Percentiles rank a stretch among this genome's conserved stretches.
Conservation (phyloP, 139 green algal genomes). For the Desmodesmus armatus region DNA sequence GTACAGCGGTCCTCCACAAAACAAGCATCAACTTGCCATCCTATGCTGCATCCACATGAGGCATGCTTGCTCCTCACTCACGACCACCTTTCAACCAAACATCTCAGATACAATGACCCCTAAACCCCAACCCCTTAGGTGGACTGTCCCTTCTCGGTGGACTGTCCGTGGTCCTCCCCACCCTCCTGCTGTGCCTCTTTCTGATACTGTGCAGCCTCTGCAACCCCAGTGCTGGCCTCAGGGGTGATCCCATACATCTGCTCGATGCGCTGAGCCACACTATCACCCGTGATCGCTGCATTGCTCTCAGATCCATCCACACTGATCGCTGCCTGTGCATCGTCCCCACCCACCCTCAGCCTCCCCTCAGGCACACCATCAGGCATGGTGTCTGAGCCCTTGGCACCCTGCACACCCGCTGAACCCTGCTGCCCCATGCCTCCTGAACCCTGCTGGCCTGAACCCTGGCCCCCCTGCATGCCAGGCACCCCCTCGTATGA, state of each 20-base stretch:
- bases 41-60: too few species aligned
- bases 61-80: neutral
- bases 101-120: too few species aligned
- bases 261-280: neutral
- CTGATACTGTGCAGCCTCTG: neutral
- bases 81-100: neutral
- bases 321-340: neutral
- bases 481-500: neutral
- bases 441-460: conserved; percentile 5
- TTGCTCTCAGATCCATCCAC: neutral
- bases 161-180: neutral
- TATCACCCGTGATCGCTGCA: neutral
- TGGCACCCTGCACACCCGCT: neutral
- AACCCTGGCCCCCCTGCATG: neutral
- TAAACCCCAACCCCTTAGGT: too few species aligned
- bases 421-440: neutral
- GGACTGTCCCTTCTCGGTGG: too few species aligned
- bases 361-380: neutral
- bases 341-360: neutral
- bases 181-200: neutral
- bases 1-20: neutral
- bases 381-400: neutral
- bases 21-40: neutral
- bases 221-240: neutral
- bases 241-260: neutral